Base-by-base conservation (phyloP, 441 rosid species). In the Adansonia rubrostipa region DNA sequence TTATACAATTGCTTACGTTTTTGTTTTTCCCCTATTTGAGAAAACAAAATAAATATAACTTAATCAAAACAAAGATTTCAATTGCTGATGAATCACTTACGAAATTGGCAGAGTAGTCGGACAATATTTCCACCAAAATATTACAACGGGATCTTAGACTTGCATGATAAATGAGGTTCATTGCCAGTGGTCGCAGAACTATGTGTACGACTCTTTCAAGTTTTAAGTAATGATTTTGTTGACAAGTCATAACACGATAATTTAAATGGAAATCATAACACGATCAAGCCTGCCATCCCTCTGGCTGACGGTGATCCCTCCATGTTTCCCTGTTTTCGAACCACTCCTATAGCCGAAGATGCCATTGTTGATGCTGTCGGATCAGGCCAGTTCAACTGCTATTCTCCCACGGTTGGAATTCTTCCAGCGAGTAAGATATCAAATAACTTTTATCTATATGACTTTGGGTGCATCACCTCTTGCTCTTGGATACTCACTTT, bases 251-350 rank as follows among this genome's bases (percentile, higher is more conserved):
- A n/a, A n/a, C n/a, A n/a, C n/a, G 79, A 45, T 48, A 79, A 79
- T 15, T 36, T 88, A 57, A 80, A 22, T 40, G 57, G 51, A 17
- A 79, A 84, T 0, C 75, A 85, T 10, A 58, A 72, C 44, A 13
- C 5, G 40, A 36, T 63, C 2, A 86, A 84, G 79, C 13, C 70
- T 19, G 28, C 15, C 6, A 62, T 84, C 50, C 86, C 85, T 53
- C 89, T 89, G 0, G 88, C 86, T n/a, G 88, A 85, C 60, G 92
- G 92, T 44, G 90, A 88, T 82, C 93, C 91, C 33, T 87, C 93
- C 3, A 83, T 79, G 6, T 88, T 87, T 70, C 89, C 90, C 4
- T 80, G 88, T 80, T 91, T 85, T 70, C 82, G 87, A 14, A 84
- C 88, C 4, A 47, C 84, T 48, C 54, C 80, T 14, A 74, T 17